Percentiles rank a stretch among this genome's conserved stretches.
These are phyloP conservation scores for Marasmius oreades DNA, from an alignment of 1,284 basidiomycete species.

Conservation along the genomic window DNA sequence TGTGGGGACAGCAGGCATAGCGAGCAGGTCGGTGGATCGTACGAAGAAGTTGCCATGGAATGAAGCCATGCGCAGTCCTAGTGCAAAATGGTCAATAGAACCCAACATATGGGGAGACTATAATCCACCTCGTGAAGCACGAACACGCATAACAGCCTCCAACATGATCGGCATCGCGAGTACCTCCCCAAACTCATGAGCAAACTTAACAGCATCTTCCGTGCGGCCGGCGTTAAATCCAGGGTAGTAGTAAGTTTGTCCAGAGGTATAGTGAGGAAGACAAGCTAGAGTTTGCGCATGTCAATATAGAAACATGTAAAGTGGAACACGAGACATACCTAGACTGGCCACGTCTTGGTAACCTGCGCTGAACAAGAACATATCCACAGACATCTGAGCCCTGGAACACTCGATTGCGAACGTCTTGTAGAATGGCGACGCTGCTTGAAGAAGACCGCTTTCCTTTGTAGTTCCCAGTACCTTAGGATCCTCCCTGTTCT, in stretches of 20 bases:
- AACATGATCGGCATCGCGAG: conserved; percentile 93
- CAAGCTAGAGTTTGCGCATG: conserved; percentile 49
- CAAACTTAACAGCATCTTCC: conserved; percentile 97
- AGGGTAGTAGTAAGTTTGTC: conserved; percentile 98
- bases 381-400: conserved; percentile 96
- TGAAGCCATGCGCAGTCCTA: conserved; percentile 91
- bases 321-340: conserved; percentile 38
- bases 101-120: background rate
- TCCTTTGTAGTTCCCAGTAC: conserved; percentile 93
- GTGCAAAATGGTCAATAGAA: conserved; percentile 13
- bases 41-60: conserved; percentile 99
- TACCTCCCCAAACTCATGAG: conserved; percentile 94
- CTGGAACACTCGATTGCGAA: conserved; percentile 99
- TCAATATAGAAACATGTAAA: conserved; percentile 6
- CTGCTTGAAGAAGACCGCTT: conserved; percentile 75
- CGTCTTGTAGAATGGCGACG: conserved; percentile 96
- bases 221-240: conserved; percentile 93
- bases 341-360: conserved; percentile 97
- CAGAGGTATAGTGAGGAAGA: conserved; percentile 96
- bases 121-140: conserved; percentile 79
- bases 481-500: conserved; percentile 96
- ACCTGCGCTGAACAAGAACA: conserved; percentile 94
- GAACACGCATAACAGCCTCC: conserved; percentile 97
- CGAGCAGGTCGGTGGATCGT: conserved; percentile 93
- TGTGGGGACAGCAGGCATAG: conserved; percentile 94